Conservation (phyloP, 176 grass and related monocot species). For the Coix lacrymajobi region DNA sequence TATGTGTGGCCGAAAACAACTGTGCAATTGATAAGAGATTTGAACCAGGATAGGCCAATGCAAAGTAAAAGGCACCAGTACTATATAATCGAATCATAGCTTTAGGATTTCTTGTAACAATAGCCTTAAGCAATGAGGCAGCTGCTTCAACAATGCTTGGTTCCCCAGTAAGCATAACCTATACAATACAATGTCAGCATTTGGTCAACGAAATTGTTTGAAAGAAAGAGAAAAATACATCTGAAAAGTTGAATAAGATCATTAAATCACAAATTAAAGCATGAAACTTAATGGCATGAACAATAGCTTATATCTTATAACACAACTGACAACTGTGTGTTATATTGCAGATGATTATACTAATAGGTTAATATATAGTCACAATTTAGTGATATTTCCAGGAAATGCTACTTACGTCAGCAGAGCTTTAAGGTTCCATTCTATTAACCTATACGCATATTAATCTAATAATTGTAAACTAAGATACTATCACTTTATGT, state of each 20-base stretch:
- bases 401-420: background rate
- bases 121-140: conserved; percentile 86
- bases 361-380: background rate
- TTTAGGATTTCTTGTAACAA: conserved; percentile 97
- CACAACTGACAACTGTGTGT: background rate
- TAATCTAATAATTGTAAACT: background rate
- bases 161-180: conserved; percentile 96
- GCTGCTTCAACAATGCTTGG: conserved; percentile 90
- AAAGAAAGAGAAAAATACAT: conserved; percentile 24
- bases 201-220: background rate
- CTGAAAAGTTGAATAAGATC: background rate
- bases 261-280: conserved; percentile 4
- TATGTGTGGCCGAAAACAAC: conserved; percentile 83
- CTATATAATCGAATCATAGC: conserved; percentile 95
- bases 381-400: background rate
- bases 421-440: background rate
- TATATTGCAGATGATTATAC: background rate
- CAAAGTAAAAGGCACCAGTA: conserved; percentile 95
- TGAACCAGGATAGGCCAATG: conserved; percentile 84
- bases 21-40: conserved; percentile 93
- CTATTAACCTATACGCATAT: background rate
- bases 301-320: conserved; percentile 29
- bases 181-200: conserved; percentile 14
- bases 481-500: background rate
- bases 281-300: conserved; percentile 5